Evolutionary conservation across 495 filamentous ascomycete species (phyloP).

Genomic region (Tuber calosporum): DNA sequence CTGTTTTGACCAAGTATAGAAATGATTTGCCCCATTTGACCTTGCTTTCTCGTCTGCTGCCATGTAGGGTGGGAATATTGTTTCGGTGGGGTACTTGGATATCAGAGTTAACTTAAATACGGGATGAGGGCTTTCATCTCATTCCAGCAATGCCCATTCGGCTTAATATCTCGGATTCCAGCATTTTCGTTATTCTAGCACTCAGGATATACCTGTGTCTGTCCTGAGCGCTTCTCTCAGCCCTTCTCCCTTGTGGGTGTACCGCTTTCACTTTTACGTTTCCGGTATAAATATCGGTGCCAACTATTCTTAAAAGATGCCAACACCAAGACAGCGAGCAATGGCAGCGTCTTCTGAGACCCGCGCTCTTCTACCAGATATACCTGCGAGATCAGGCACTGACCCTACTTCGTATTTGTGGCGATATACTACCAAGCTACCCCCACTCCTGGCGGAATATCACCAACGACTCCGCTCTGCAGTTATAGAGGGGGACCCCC

Average conservation of each 20-base stretch:
- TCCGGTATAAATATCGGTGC: background rate
- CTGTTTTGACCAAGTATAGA: background rate
- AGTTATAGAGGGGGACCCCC: slow-evolving; percentile 57
- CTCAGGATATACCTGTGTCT: background rate
- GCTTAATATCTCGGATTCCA: background rate
- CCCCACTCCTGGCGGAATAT: slow-evolving; percentile 10
- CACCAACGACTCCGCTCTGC: slow-evolving; percentile 45
- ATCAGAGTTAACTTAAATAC: background rate
- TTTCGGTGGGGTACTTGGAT: background rate
- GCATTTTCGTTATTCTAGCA: background rate
- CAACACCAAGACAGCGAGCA: slow-evolving; percentile 28
- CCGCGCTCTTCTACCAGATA: slow-evolving; percentile 7
- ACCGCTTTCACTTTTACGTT: background rate
- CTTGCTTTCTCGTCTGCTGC: background rate
- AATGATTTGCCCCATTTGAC: background rate
- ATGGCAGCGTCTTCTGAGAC: slow-evolving; percentile 26
- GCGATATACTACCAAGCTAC: slow-evolving; percentile 41
- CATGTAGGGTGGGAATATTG: background rate
- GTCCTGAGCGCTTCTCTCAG: background rate
- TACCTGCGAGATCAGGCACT: slow-evolving; percentile 25
- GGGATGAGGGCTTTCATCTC: background rate
- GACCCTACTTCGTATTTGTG: slow-evolving; percentile 47
- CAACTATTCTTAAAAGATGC: slow-evolving; percentile 22
- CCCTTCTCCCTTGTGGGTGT: background rate
- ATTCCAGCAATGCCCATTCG: background rate